A percentile compares a stretch with the other conserved stretches of the same genome.
phyloP scores from a whole-genome alignment of 2,329 filamentous ascomycete species.

The Phaeomoniella chlamydospora region DNA sequence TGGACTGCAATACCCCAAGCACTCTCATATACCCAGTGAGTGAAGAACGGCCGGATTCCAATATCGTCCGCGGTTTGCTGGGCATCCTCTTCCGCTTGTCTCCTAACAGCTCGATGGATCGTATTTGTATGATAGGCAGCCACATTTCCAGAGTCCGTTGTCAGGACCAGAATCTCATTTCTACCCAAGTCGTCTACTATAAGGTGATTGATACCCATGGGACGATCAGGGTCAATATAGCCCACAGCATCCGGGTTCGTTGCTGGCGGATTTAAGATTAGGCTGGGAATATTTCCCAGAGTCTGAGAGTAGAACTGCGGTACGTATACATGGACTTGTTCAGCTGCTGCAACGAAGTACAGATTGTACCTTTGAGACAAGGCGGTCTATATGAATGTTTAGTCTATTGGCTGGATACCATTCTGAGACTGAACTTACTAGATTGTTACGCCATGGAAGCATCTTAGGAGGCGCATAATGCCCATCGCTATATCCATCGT shows the following conservation, averaged over 20 bases:
- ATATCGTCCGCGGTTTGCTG: constrained; percentile 13
- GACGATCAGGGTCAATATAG: constrained; percentile 33
- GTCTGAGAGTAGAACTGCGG: constrained; percentile 24
- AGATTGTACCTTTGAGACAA: constrained; percentile 31
- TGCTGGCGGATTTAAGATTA: constrained; percentile 26
- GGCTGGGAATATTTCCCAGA: constrained; percentile 20
- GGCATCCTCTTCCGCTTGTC: constrained; percentile 6
- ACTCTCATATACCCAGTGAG: constrained; percentile 59
- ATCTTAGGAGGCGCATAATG: constrained; percentile 15
- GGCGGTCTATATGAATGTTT: constrained; percentile 17
- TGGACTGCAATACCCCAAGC: constrained; percentile 88
- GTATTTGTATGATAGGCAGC: constrained; percentile 51
- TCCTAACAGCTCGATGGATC: constrained; percentile 30
- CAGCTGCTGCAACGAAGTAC: constrained; percentile 26
- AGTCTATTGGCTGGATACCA: neutral
- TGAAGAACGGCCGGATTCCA: constrained; percentile 45
- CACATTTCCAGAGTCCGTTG: constrained; percentile 64
- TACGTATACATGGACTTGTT: constrained; percentile 28
- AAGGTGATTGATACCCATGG: constrained; percentile 56
- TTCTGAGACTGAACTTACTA: constrained; percentile 15
- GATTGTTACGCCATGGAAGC: constrained; percentile 27
- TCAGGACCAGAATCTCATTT: constrained; percentile 53
- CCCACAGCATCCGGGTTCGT: constrained; percentile 31
- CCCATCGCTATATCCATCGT: constrained; percentile 12
- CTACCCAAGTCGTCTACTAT: constrained; percentile 54